These are phyloP conservation scores for Aspergillus hiratsukae DNA, from an alignment of 2,329 filamentous ascomycete species.

Conservation along the genomic window DNA sequence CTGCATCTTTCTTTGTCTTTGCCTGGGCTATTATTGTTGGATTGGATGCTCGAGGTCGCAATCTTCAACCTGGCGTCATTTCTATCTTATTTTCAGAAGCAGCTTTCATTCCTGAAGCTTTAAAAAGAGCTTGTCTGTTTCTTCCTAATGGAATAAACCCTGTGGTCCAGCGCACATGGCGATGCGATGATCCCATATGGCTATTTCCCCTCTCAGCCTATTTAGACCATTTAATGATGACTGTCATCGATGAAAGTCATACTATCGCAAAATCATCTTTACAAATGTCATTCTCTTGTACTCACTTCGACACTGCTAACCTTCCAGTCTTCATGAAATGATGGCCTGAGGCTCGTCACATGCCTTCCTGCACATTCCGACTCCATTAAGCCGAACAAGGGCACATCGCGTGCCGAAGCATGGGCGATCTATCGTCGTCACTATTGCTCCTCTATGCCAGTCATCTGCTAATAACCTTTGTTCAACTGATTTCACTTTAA, in stretches of 20 bases:
- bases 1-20: not conserved
- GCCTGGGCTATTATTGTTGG: not conserved
- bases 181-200: not conserved
- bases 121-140: not conserved
- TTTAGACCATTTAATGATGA: not conserved
- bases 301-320: not conserved
- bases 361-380: slow-evolving; percentile 10
- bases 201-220: not conserved
- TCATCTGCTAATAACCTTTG: not conserved
- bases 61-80: not conserved
- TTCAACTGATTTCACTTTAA: not conserved
- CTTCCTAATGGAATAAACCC: not conserved
- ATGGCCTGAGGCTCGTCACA: slow-evolving; percentile 13
- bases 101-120: not conserved
- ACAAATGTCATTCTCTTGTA: not conserved
- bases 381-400: slow-evolving; percentile 5
- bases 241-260: no score
- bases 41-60: not conserved
- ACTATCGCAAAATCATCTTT: not conserved
- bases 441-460: not conserved
- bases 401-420: not conserved
- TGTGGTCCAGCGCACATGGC: not conserved
- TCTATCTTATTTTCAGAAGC: not conserved
- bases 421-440: not conserved
- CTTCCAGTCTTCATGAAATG: not conserved